These are phyloP conservation scores for Pelagomonas calceolata DNA, from an alignment of 108 stramenopile genomes.

Conservation along the genomic window DNA sequence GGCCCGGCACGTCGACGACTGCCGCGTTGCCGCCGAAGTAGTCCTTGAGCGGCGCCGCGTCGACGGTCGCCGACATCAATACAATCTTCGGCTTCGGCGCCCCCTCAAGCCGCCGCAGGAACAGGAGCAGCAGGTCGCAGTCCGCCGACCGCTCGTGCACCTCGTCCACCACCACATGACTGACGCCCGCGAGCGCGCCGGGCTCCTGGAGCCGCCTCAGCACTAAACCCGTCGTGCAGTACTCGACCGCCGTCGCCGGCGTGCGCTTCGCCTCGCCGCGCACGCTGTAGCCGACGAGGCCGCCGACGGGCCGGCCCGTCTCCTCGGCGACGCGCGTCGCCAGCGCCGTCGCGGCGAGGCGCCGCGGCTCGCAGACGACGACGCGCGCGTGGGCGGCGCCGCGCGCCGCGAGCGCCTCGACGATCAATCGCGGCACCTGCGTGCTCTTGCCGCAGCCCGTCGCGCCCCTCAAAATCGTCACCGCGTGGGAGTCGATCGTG, in stretches of 20 bases:
- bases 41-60: constrained; percentile 12
- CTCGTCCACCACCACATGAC: constrained; percentile 49
- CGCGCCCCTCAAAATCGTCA: constrained; percentile 17
- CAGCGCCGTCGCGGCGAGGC: constrained; percentile 40
- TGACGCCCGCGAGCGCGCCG: constrained; percentile 20
- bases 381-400: constrained; percentile 19
- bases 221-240: constrained; percentile 49
- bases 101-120: constrained; percentile 27
- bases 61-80: constrained; percentile 47
- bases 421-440: constrained; percentile 40
- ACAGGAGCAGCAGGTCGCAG: constrained; percentile 42
- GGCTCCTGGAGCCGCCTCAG: constrained; percentile 43
- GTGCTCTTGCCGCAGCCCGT: constrained; percentile 37
- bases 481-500: constrained; percentile 4
- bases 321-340: constrained; percentile 41
- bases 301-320: not conserved
- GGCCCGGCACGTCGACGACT: constrained; percentile 34
- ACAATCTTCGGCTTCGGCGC: constrained; percentile 25
- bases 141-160: constrained; percentile 48
- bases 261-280: constrained; percentile 23
- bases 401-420: constrained; percentile 25
- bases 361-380: constrained; percentile 42
- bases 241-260: constrained; percentile 33
- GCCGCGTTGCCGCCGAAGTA: constrained; percentile 11
- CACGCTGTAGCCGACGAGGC: constrained; percentile 37